Evolutionary conservation across 345 rosid species (phyloP).

Genomic region (Citrus trifoliata): DNA sequence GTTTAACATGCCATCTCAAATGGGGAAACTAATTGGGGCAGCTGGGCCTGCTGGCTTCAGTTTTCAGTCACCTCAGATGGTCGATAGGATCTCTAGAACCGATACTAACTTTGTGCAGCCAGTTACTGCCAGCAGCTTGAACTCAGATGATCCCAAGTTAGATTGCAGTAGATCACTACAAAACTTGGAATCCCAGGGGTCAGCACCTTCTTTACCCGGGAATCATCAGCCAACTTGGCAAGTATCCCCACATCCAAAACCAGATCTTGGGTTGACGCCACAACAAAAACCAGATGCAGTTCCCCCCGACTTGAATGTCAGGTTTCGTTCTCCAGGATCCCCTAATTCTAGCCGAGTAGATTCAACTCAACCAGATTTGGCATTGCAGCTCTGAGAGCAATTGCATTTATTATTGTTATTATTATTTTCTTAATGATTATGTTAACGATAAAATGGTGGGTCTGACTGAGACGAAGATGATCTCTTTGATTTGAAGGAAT

Average conservation of each 20-base stretch:
- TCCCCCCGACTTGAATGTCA: slow-evolving; percentile 44
- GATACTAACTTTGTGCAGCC: slow-evolving; percentile 21
- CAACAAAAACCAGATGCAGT: slow-evolving; percentile 28
- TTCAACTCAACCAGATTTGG: slow-evolving; percentile 53
- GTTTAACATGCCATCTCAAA: slow-evolving; percentile 33
- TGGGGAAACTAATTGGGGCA: slow-evolving; percentile 28
- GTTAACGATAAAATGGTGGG: slow-evolving; percentile 33
- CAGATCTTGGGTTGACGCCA: slow-evolving; percentile 15
- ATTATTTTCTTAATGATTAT: slow-evolving; percentile 4
- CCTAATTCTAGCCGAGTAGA: slow-evolving; percentile 32
- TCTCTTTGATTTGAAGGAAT: slow-evolving; percentile 1
- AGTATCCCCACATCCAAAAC: slow-evolving; percentile 20
- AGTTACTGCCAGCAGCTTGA: slow-evolving; percentile 2
- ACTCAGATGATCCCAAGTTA: slow-evolving; percentile 21
- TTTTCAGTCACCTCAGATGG: slow-evolving; percentile 28
- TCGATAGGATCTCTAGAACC: slow-evolving; percentile 21
- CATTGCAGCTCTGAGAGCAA: slow-evolving; percentile 49
- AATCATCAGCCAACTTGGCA: slow-evolving; percentile 14
- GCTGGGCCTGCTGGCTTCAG: slow-evolving; percentile 25
- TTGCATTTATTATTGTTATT: not conserved
- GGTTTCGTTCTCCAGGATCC: slow-evolving; percentile 46
- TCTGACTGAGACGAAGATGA: slow-evolving; percentile 14
- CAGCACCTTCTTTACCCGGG: slow-evolving; percentile 13
- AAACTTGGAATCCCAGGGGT: slow-evolving; percentile 4
- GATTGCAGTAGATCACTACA: slow-evolving; percentile 10